These are phyloP conservation scores for Bremia lactucae DNA, from an alignment of 352 stramenopile genomes.

Conservation along the genomic window DNA sequence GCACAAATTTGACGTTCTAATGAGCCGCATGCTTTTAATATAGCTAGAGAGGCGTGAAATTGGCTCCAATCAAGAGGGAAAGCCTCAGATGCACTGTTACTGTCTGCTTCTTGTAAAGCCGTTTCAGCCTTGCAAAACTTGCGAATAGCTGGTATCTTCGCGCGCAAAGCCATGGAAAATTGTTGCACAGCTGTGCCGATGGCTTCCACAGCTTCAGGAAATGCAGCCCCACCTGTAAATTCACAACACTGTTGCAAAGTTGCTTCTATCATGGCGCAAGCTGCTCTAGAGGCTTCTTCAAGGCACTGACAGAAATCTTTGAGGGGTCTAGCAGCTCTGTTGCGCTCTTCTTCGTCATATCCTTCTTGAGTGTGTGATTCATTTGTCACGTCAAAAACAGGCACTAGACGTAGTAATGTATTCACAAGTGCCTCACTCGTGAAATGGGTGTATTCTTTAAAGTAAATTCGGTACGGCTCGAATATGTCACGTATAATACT, in stretches of 20 bases:
- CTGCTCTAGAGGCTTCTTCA: conserved; percentile 35
- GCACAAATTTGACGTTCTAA: conserved; percentile 40
- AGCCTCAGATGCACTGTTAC: conserved; percentile 1
- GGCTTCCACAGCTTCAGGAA: conserved; percentile 42
- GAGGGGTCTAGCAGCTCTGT: conserved; percentile 16
- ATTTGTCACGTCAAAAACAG: conserved; percentile 18
- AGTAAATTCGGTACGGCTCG: conserved; percentile 43
- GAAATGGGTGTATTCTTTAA: conserved; percentile 38
- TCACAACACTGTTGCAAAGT: conserved; percentile 46
- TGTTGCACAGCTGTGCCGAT: conserved; percentile 33
- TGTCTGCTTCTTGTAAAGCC: neutral
- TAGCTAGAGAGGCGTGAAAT: conserved; percentile 56
- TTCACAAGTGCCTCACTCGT: conserved; percentile 29
- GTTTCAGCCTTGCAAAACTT: conserved; percentile 27
- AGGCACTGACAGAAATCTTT: conserved; percentile 46
- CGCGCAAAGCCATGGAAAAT: conserved; percentile 30
- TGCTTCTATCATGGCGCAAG: conserved; percentile 38
- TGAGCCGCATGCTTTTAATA: conserved; percentile 46
- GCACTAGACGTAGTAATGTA: conserved; percentile 32
- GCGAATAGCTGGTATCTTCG: conserved; percentile 35
- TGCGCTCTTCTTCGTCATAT: conserved; percentile 19
- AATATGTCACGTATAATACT: conserved; percentile 26
- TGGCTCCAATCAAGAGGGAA: conserved; percentile 45
- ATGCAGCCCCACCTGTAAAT: conserved; percentile 44
- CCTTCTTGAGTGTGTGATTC: conserved; percentile 3